These are phyloP conservation scores for Talaromyces stipitatus DNA, from an alignment of 495 filamentous ascomycete genomes.

Conservation along the genomic window DNA sequence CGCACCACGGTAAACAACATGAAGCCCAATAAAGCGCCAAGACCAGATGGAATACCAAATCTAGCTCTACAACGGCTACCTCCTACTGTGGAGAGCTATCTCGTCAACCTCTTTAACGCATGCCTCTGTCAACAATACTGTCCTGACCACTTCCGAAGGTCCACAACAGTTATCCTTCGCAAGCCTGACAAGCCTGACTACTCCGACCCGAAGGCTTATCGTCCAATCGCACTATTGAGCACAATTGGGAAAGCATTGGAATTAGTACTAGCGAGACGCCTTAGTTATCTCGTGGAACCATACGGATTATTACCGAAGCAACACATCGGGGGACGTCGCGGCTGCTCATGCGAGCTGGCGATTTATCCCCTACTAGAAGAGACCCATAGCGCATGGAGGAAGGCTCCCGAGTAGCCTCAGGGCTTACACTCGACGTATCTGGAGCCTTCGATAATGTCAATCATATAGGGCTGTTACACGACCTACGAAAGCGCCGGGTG, in stretches of 20 bases:
- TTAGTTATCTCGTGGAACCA: slow-evolving; percentile 14
- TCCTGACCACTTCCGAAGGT: slow-evolving; percentile 11
- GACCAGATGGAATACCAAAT: slow-evolving; percentile 5
- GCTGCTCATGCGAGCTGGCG: slow-evolving; percentile 12
- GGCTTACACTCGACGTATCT: slow-evolving; percentile 15
- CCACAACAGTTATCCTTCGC: slow-evolving; percentile 12
- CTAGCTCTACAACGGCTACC: background rate
- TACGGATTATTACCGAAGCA: slow-evolving; percentile 15
- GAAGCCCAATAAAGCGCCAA: slow-evolving; percentile 2
- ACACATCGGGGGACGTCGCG: slow-evolving; percentile 12
- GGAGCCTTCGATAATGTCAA: slow-evolving; percentile 26
- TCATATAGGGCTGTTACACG: slow-evolving; percentile 14
- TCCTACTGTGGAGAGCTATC: background rate
- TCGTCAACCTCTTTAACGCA: background rate
- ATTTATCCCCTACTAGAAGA: slow-evolving; percentile 13
- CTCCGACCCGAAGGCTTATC: slow-evolving; percentile 12
- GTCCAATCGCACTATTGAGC: slow-evolving; percentile 20
- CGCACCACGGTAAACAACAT: slow-evolving; percentile 10
- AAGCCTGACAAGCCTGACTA: slow-evolving; percentile 17
- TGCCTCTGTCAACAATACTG: slow-evolving; percentile 7
- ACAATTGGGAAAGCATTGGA: slow-evolving; percentile 20
- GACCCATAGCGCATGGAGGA: slow-evolving; percentile 15
- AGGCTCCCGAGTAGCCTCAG: background rate
- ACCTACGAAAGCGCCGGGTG: slow-evolving; percentile 11
- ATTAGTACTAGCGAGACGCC: slow-evolving; percentile 9